A percentile compares a stretch with the other conserved stretches of the same genome.
Conservation (phyloP, 2,329 filamentous ascomycete genomes). For the Ceratocystis variospora region DNA sequence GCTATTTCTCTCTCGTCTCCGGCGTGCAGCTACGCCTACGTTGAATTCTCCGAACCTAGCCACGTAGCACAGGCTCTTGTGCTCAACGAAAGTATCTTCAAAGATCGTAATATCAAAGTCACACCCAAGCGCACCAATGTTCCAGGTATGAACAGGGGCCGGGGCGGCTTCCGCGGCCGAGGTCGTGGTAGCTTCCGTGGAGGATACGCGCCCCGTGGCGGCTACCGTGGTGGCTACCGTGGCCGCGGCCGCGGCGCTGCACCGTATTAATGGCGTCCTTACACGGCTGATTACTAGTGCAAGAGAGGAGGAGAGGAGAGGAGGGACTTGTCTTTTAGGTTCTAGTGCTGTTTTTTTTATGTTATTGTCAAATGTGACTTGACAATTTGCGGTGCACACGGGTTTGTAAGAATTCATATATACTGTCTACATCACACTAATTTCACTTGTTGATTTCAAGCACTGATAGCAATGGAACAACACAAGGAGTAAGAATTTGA, state of each 20-base stretch:
- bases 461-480: neutral
- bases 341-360: neutral
- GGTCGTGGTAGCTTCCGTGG: conserved; percentile 39
- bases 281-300: neutral
- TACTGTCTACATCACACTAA: neutral
- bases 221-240: conserved; percentile 45
- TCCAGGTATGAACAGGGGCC: conserved; percentile 79
- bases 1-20: conserved; percentile 19
- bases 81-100: conserved; percentile 91
- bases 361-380: neutral
- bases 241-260: conserved; percentile 46
- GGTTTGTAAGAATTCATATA: neutral
- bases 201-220: conserved; percentile 35
- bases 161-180: conserved; percentile 38
- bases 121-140: conserved; percentile 89
- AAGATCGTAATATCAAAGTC: conserved; percentile 91
- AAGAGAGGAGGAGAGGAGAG: neutral
- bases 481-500: neutral
- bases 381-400: neutral
- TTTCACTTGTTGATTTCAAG: neutral
- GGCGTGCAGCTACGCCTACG: conserved; percentile 74
- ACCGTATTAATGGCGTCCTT: conserved; percentile 41
- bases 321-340: neutral
- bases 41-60: conserved; percentile 91
- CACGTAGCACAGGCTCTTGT: conserved; percentile 87